Evolutionary conservation across 1,139 yeast species (phyloP), one percentile per base, ranked within the genome.

Genomic region (Saccharomyces pastorianus): DNA sequence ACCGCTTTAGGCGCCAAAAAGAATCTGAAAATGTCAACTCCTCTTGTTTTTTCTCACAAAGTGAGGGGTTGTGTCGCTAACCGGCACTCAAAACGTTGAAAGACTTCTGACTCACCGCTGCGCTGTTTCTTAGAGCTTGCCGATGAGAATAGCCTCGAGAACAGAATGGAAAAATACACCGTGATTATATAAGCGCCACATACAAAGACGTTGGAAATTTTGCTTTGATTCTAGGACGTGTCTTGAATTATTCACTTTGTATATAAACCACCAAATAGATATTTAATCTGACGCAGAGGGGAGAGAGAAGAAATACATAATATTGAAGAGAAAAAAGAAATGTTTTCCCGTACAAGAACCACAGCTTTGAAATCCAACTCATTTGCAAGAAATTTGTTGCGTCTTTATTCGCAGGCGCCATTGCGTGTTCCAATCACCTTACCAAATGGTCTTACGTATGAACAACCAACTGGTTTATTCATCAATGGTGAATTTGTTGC

Each of bases 381-480:
- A 11, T 6, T 52, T 42, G 34, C 63, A 1, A 55, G 46, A 23
- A 48, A 57, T 46, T 47, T 57, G 6, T 28, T 62, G 23, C 65
- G 66, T 55, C 54, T 60, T 6, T 71, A 71, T 61, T 70, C 73
- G 54, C 63, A 64, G 32, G 59, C 68, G 46, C 81, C 84, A 52
- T 70, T 81, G 59, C 65, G 73, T 26, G 79, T 77, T 9, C 74
- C 77, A 41, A 69, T 81, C 55, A 78, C 76, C 23, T 69, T 80
- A 50, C 85, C 85, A 56, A 80, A 78, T 58, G 85, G 85, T 51
- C 66, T 70, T 44, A 70, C 64, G 44, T 72, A 63, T 75, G 76
- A 76, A 44, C 83, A 79, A 65, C 83, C 83, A 55, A 77, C 81
- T 14, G 81, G 81, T 56, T 67, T 77, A 54, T 77, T 76, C 67